Evolutionary conservation across 805 yeast species (phyloP), one percentile per base, ranked within the genome.

Genomic region (Candida coquimbonensis): DNA sequence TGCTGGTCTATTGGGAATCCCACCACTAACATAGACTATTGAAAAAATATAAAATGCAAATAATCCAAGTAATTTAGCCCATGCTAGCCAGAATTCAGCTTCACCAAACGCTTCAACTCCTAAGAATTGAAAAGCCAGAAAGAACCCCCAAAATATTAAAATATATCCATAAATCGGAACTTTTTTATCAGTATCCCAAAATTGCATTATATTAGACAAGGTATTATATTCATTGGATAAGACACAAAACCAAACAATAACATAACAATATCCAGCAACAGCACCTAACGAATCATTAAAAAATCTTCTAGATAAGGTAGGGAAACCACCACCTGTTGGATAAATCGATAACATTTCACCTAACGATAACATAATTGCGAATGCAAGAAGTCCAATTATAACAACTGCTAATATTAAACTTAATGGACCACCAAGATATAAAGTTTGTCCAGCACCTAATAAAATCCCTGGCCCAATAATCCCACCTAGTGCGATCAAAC

Each of bases 391-490:
- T 9, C 81, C 83, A 47, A 78, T 75, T 34, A 78, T 56, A 1
- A 73, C 69, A 53, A 77, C 79, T 17, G 71, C 64, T 9, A 75
- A 56, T 9, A 64, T 41, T 42, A 78, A 55, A 49, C 78, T 74
- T 36, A 74, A 74, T 0, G 83, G 81, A 2, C 80, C 79, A 47
- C 78, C 78, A 33, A 68, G 62, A 13, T 67, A 56, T 17, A 78
- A 60, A 1, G 80, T 78, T 14, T 67, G 57, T 9, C 80, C 79
- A 40, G 81, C 73, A 44, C 80, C 78, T 8, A 78, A 69, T 36
- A 77, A 63, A 38, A 74, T 74, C 48, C 83, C 83, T 0, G 83
- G 83, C 0, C 84, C 84, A 49, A 78, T 75, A 38, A 78, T 72
- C 35, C 83, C 82, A 25, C 80, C 79, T 11, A 77, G 54, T 1